phyloP scores from a whole-genome alignment of 225 moss, liverwort and hornwort genomes.

The Marchantia paleacea region DNA sequence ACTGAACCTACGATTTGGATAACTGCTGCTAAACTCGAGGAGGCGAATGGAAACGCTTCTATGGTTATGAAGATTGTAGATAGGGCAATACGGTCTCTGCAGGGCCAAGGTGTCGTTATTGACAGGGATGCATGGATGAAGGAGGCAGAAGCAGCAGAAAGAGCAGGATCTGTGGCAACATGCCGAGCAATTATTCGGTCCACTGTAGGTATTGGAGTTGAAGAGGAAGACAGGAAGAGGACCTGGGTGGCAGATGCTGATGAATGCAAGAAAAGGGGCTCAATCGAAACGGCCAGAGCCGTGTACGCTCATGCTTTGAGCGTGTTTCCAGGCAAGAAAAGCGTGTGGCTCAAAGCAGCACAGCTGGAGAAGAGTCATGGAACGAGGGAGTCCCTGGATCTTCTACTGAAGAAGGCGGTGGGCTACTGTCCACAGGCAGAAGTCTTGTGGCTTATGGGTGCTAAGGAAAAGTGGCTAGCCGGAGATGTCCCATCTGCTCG shows the following conservation, averaged over 20 bases:
- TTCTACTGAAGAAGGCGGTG: slow-evolving; percentile 80
- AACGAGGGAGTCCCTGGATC: slow-evolving; percentile 68
- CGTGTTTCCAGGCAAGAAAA: slow-evolving; percentile 86
- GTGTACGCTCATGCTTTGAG: slow-evolving; percentile 75
- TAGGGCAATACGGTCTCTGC: slow-evolving; percentile 72
- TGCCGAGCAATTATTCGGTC: slow-evolving; percentile 77
- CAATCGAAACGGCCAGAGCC: slow-evolving; percentile 82
- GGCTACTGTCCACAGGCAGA: slow-evolving; percentile 93
- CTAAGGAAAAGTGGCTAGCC: slow-evolving; percentile 96
- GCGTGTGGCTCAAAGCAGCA: slow-evolving; percentile 81
- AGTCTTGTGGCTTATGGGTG: slow-evolving; percentile 93
- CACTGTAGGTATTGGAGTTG: slow-evolving; percentile 89
- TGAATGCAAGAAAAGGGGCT: slow-evolving; percentile 80
- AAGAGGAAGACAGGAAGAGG: slow-evolving; percentile 94
- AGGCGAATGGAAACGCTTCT: slow-evolving; percentile 70
- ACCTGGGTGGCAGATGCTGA: slow-evolving; percentile 97
- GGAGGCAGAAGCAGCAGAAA: slow-evolving; percentile 86
- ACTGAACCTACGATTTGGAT: slow-evolving; percentile 93
- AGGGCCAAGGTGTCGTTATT: slow-evolving; percentile 71
- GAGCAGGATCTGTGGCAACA: slow-evolving; percentile 75
- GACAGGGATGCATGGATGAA: slow-evolving; percentile 98
- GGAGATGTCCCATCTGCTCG: slow-evolving; percentile 88
- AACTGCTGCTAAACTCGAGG: slow-evolving; percentile 89
- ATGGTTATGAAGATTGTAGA: slow-evolving; percentile 77
- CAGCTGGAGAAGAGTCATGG: slow-evolving; percentile 90